These are phyloP conservation scores for Pulveroboletus sp. DNA, from an alignment of 768 basidiomycete species.

Conservation along the genomic window DNA sequence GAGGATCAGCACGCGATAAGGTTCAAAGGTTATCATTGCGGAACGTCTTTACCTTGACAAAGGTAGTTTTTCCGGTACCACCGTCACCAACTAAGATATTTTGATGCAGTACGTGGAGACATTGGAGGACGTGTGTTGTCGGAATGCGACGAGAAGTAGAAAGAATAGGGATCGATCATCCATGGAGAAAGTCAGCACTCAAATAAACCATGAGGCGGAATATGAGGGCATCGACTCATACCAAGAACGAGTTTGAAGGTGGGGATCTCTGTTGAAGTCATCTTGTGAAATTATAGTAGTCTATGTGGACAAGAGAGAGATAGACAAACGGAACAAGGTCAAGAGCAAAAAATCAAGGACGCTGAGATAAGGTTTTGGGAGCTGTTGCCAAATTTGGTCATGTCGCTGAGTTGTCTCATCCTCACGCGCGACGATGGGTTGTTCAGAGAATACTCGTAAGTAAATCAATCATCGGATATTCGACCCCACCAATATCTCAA, in stretches of 20 bases:
- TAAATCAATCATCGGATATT: background rate
- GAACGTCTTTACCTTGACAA: slow-evolving; percentile 75
- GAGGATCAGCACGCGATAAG: slow-evolving; percentile 58
- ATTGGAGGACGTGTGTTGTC: slow-evolving; percentile 6
- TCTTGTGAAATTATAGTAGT: slow-evolving; percentile 29
- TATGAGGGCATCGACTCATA: slow-evolving; percentile 36
- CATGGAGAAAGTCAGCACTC: slow-evolving; percentile 25
- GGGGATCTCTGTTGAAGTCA: slow-evolving; percentile 50
- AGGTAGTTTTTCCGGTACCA: slow-evolving; percentile 97
- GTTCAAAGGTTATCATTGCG: slow-evolving; percentile 17
- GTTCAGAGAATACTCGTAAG: background rate
- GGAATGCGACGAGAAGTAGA: slow-evolving; percentile 8
- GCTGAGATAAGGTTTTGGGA: slow-evolving; percentile 34
- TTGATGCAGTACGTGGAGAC: background rate
- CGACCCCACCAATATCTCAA: background rate
- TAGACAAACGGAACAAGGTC: slow-evolving; percentile 21
- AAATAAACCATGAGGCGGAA: slow-evolving; percentile 5
- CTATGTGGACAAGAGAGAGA: slow-evolving; percentile 17
- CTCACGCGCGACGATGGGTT: background rate
- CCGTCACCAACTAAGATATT: slow-evolving; percentile 78
- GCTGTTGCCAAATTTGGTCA: slow-evolving; percentile 21
- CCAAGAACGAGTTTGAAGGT: slow-evolving; percentile 99
- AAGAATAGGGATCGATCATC: slow-evolving; percentile 49
- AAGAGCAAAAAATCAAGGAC: slow-evolving; percentile 32
- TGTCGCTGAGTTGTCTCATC: slow-evolving; percentile 8